Conservation (phyloP, 768 basidiomycete genomes). For the Holtermanniella nyarrowii region DNA sequence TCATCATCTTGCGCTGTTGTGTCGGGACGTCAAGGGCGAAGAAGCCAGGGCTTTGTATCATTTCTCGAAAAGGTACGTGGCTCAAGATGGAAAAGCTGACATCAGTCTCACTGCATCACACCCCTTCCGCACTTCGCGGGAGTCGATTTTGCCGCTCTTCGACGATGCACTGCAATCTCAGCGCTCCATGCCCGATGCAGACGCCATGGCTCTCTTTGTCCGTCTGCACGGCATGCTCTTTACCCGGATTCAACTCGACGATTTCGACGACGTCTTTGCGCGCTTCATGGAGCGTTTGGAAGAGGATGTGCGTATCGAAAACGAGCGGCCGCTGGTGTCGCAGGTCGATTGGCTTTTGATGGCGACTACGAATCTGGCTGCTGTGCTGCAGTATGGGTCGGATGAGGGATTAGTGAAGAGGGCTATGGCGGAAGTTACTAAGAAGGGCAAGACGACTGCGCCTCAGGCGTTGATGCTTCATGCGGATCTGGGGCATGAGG, state of each 20-base stretch:
- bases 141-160: constrained; percentile 84
- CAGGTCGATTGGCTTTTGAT: constrained; percentile 91
- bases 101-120: constrained; percentile 80
- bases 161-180: constrained; percentile 61
- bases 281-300: constrained; percentile 77
- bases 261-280: constrained; percentile 68
- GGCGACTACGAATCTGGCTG: constrained; percentile 71
- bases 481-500: constrained; percentile 4
- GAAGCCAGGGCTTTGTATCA: constrained; percentile 83
- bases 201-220: constrained; percentile 66
- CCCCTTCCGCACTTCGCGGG: constrained; percentile 76
- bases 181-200: constrained; percentile 60
- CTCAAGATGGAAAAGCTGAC: constrained; percentile 1
- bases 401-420: constrained; percentile 59
- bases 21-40: constrained; percentile 69
- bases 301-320: constrained; percentile 53
- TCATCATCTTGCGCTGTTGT: constrained; percentile 81
- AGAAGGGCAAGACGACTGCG: constrained; percentile 12
- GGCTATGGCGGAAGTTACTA: constrained; percentile 46
- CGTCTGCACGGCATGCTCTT: constrained; percentile 94
- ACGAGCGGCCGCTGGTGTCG: constrained; percentile 10
- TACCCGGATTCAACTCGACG: constrained; percentile 87
- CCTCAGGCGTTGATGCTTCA: constrained; percentile 8
- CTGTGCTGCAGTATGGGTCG: constrained; percentile 79
- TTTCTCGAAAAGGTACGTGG: constrained; percentile 76